These are phyloP conservation scores for Cyclotella sp. DNA, from an alignment of 108 stramenopile genomes.

Conservation along the genomic window DNA sequence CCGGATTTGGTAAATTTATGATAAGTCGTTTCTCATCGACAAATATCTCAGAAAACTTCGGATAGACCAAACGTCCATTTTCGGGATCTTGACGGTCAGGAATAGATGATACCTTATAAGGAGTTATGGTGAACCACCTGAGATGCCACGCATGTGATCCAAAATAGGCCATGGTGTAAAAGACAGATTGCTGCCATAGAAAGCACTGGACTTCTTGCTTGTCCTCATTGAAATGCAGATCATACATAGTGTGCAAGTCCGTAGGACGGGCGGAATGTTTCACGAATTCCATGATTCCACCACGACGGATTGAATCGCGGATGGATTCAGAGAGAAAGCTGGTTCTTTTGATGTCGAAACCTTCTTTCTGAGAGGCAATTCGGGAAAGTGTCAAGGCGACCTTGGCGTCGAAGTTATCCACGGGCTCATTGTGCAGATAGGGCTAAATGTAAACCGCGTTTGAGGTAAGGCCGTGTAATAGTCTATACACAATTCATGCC, in stretches of 20 bases:
- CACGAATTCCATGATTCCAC: constrained; percentile 6
- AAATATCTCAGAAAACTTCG: constrained; percentile 56
- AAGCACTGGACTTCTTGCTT: constrained; percentile 47
- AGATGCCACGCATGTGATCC: constrained; percentile 65
- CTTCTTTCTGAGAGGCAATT: neutral
- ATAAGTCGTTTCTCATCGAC: constrained; percentile 65
- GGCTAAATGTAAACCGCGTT: constrained; percentile 15
- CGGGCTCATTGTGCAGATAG: constrained; percentile 26
- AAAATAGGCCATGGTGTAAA: constrained; percentile 67
- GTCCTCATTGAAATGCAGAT: constrained; percentile 25
- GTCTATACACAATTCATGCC: neutral
- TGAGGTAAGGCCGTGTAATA: constrained; percentile 8
- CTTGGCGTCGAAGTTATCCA: constrained; percentile 34
- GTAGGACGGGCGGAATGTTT: constrained; percentile 18
- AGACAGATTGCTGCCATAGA: constrained; percentile 70
- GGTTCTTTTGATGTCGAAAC: neutral
- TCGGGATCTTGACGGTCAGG: constrained; percentile 59
- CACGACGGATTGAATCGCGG: neutral
- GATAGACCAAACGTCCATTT: constrained; percentile 57
- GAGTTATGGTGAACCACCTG: constrained; percentile 73
- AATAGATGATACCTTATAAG: constrained; percentile 53
- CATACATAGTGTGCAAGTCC: constrained; percentile 19
- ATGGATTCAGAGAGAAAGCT: constrained; percentile 11
- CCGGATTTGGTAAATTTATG: constrained; percentile 55
- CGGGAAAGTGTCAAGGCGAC: constrained; percentile 3